A percentile compares a stretch with the other conserved stretches of the same genome.
These are phyloP conservation scores for Mycocalia duriaeana DNA, from an alignment of 1,284 basidiomycete species.

Conservation along the genomic window DNA sequence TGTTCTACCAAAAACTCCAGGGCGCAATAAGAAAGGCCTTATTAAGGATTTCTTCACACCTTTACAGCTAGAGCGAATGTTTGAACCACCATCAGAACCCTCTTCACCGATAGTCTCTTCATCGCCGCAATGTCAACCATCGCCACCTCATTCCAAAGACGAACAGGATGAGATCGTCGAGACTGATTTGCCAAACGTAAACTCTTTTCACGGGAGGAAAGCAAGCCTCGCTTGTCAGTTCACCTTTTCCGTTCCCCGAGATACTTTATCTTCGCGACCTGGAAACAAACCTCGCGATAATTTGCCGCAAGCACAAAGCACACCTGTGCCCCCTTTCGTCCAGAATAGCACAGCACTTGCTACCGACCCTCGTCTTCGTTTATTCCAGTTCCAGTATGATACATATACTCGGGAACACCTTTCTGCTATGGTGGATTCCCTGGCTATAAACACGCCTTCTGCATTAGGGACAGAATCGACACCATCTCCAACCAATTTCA, in stretches of 20 bases:
- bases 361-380: constrained; percentile 70
- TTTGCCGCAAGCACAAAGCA: constrained; percentile 46
- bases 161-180: constrained; percentile 32
- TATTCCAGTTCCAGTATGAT: constrained; percentile 91
- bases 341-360: constrained; percentile 34
- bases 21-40: constrained; percentile 45
- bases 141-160: not conserved
- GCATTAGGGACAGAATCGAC: constrained; percentile 40
- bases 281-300: not conserved
- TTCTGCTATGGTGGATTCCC: constrained; percentile 86
- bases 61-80: constrained; percentile 81
- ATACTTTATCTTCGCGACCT: constrained; percentile 21
- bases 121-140: constrained; percentile 8
- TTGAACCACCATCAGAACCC: constrained; percentile 82
- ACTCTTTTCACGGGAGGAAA: constrained; percentile 34
- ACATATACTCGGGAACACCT: constrained; percentile 90
- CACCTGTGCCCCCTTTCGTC: constrained; percentile 40
- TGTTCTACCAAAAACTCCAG: constrained; percentile 60
- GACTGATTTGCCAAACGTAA: constrained; percentile 36
- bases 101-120: constrained; percentile 22
- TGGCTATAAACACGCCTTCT: constrained; percentile 73
- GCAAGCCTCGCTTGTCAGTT: constrained; percentile 56
- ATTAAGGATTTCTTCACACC: constrained; percentile 85
- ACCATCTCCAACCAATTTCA: constrained; percentile 38
- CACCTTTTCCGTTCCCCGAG: constrained; percentile 65